Conservation (phyloP, 768 basidiomycete genomes). For the Steccherinum ochraceum region DNA sequence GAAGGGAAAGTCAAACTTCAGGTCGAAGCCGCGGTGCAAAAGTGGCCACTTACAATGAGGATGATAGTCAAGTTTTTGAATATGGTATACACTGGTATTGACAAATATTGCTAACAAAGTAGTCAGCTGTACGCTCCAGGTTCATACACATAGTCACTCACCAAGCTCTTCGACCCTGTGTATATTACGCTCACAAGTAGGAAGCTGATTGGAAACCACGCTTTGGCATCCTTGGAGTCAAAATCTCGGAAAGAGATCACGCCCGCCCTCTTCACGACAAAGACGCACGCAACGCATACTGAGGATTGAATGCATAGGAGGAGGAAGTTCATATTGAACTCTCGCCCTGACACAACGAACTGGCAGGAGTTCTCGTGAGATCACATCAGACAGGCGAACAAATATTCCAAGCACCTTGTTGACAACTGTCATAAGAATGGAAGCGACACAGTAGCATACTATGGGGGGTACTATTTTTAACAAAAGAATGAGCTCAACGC, state of each 20-base stretch:
- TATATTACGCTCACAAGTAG: constrained; percentile 94
- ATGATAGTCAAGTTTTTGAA: constrained; percentile 99
- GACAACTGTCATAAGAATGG: constrained; percentile 94
- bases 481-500: not conserved
- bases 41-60: constrained; percentile 64
- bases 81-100: constrained; percentile 97
- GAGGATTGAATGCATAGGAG: constrained; percentile 85
- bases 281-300: constrained; percentile 81
- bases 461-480: constrained; percentile 84
- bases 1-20: not conserved
- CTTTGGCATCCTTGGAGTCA: constrained; percentile 75
- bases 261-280: constrained; percentile 62
- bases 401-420: constrained; percentile 68
- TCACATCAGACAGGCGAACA: not conserved
- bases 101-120: constrained; percentile 81
- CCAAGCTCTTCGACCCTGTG: constrained; percentile 94
- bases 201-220: constrained; percentile 93
- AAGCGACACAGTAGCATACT: constrained; percentile 83
- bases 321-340: constrained; percentile 97
- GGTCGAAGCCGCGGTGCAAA: constrained; percentile 3
- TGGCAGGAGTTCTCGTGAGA: constrained; percentile 22
- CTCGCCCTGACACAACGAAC: constrained; percentile 90
- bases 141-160: constrained; percentile 34
- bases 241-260: constrained; percentile 84
- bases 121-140: not conserved